phyloP scores from a whole-genome alignment of 305 asterid genomes.

The Fraxinus sp. region DNA sequence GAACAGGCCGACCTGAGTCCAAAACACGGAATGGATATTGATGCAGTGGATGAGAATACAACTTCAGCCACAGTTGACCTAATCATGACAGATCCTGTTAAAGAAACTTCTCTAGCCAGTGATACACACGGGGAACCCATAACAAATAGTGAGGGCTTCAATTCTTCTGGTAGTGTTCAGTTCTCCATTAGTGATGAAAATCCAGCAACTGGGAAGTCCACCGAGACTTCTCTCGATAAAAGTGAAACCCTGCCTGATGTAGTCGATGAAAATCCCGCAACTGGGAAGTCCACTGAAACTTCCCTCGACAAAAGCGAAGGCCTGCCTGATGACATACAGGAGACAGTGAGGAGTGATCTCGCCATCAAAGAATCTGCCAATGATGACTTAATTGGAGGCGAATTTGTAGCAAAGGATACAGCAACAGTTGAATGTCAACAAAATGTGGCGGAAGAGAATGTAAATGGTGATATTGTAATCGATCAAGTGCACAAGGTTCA shows the following conservation, averaged over 20 bases:
- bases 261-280: neutral
- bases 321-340: neutral
- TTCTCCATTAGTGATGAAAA: neutral
- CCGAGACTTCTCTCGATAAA: neutral
- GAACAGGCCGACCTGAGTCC: conserved; percentile 10
- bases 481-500: neutral
- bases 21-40: conserved; percentile 17
- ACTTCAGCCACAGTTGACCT: conserved; percentile 1
- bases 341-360: neutral
- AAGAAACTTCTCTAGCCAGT: neutral
- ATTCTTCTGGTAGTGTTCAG: neutral
- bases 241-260: neutral
- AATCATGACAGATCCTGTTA: neutral
- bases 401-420: neutral
- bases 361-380: neutral
- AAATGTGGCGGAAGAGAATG: neutral
- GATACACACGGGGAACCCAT: neutral
- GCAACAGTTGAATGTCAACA: neutral
- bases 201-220: neutral
- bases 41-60: neutral
- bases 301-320: neutral
- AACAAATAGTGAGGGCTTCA: neutral
- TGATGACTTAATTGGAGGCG: neutral
- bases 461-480: neutral
- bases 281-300: neutral